Evolutionary conservation across 164 flowering plant genomes (phyloP).

Genomic region (Vitis amurensis): DNA sequence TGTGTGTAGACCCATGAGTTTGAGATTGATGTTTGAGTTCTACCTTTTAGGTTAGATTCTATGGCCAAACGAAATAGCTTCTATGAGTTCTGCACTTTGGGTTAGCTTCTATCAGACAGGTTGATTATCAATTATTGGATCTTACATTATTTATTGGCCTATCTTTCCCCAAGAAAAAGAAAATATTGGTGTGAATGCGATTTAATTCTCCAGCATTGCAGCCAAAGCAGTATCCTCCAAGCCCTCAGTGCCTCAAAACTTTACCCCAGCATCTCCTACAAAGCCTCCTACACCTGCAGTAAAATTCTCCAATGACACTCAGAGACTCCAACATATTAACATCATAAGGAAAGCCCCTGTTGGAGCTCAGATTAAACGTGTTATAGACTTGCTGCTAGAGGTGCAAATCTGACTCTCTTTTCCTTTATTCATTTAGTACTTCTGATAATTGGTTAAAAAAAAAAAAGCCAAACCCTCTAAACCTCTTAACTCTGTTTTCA

Average conservation of each 20-base stretch:
- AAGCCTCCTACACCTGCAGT: constrained; percentile 42
- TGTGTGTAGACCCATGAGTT: no score
- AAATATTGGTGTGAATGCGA: no score
- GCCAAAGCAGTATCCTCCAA: constrained; percentile 36
- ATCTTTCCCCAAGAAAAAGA: no score
- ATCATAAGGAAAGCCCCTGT: constrained; percentile 63
- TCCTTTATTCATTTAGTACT: background rate
- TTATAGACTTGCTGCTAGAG: constrained; percentile 59
- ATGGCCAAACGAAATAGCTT: no score
- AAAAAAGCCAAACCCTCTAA: no score
- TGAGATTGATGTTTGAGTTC: no score
- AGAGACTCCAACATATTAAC: constrained; percentile 65
- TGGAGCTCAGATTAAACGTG: constrained; percentile 78
- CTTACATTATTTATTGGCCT: no score
- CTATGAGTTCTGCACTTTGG: no score
- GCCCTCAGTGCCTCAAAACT: constrained; percentile 21
- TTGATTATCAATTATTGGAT: no score
- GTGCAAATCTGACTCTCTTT: constrained; percentile 20
- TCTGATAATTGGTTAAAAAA: no score
- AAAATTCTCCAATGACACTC: constrained; percentile 73
- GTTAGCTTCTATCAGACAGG: no score
- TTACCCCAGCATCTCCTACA: constrained; percentile 24
- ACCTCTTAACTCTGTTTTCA: background rate
- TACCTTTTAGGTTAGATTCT: no score
- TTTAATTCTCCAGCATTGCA: constrained; percentile 31